phyloP scores from a whole-genome alignment of 2,329 filamentous ascomycete species.

The Furcasterigmium furcatum region DNA sequence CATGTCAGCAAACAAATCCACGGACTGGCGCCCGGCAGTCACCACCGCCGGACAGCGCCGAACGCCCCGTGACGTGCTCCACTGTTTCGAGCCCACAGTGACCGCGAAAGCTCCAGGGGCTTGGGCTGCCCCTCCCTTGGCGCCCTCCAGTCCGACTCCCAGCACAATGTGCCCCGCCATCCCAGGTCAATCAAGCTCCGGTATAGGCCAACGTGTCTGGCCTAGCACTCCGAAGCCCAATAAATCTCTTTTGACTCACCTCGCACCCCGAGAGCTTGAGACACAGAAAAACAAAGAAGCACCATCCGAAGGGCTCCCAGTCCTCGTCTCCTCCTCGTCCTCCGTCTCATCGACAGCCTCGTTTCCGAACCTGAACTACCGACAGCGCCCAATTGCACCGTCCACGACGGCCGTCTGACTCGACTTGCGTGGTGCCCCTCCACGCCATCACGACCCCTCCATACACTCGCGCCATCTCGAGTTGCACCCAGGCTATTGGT shows the following conservation, averaged over 20 bases:
- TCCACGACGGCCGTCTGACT: neutral
- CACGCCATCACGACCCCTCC: neutral
- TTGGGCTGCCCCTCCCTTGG: neutral
- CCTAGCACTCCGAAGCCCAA: neutral
- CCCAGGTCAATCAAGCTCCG: constrained; percentile 11
- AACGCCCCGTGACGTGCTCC: constrained; percentile 1
- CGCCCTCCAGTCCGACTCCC: neutral
- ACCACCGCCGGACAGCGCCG: neutral
- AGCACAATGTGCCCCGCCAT: constrained; percentile 13
- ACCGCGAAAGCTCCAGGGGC: too few species aligned
- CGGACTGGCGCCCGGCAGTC: too few species aligned
- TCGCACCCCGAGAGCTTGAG: neutral
- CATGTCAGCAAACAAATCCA: too few species aligned
- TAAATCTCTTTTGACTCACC: constrained; percentile 1
- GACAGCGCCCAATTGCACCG: too few species aligned
- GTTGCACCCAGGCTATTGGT: neutral
- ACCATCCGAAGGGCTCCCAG: neutral
- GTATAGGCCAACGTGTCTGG: constrained; percentile 14
- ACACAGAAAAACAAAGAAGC: neutral
- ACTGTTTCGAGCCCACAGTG: neutral
- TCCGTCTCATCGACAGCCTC: neutral
- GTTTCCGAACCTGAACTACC: neutral
- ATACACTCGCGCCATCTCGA: neutral
- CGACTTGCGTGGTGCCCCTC: neutral
- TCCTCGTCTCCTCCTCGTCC: neutral